Evolutionary conservation across 129 eudicot genomes (phyloP), one percentile per base, ranked within the genome.

Genomic region (Logfia minima): DNA sequence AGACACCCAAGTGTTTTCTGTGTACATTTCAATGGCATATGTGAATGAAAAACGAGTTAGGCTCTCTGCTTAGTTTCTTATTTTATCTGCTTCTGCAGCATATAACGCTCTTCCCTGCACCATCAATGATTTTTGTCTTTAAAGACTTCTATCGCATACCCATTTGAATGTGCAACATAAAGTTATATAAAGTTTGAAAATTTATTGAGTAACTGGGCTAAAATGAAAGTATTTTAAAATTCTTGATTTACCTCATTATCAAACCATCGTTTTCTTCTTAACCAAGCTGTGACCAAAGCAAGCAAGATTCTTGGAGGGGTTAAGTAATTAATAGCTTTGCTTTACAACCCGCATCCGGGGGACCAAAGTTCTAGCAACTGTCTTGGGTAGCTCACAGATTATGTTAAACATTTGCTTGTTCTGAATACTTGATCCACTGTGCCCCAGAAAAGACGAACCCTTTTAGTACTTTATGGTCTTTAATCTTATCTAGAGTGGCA

Each of bases 391-490:
- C 89, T 94, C 97, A 28, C 99, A 94, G 18, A 94, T 94, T 71
- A 94, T 94, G 73, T 91, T 94, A 32, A 94, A 94, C 99, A 91
- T 91, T 76, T 94, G 97, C 88, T 91, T 94, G 82, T 91, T 94
- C 72, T 94, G 83, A 29, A 91, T 84, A 67, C 89, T 87, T 8
- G 98, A 87, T 35, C 97, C 97, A 75, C 98, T 94, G 92, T 85
- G 79, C 19, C 81, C 67, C 76, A 56, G 8, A 67, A 55, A 68
- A 37, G 22, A 13, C 8, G 37, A 17, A 60, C 8, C 2, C 19
- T 4, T 37, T 55, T 9, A 69, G 29, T 43, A 61, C 43, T 23
- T 22, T 17, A 61, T 16, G 43, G 39, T 17, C 28, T 10, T 43
- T 8, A 0, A 11, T 70, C 62, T 29, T n/a, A 17, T 21, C 28